Conservation (phyloP, 1,139 yeast genomes). For the Chernovozyma sophiae-reginae region DNA sequence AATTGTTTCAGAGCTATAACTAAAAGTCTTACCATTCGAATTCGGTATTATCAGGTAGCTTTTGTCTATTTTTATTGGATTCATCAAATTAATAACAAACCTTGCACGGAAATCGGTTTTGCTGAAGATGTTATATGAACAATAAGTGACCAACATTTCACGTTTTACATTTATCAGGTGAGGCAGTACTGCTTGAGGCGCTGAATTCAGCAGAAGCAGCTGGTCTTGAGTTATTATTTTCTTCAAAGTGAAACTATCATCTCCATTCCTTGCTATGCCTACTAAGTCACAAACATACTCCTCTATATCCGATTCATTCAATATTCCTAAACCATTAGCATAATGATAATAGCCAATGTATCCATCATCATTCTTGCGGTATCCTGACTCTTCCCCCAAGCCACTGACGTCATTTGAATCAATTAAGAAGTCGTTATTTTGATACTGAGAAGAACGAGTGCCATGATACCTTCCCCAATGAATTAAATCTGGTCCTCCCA, state of each 20-base stretch:
- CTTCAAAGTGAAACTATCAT: neutral
- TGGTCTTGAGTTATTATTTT: neutral
- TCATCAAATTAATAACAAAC: constrained; percentile 19
- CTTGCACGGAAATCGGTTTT: constrained; percentile 45
- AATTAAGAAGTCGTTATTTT: constrained; percentile 25
- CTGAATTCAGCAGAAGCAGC: neutral
- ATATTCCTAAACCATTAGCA: constrained; percentile 30
- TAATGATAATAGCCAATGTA: constrained; percentile 40
- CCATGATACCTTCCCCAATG: constrained; percentile 40
- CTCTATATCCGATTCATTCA: constrained; percentile 24
- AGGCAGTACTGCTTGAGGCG: neutral
- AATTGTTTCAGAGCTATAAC: constrained; percentile 18
- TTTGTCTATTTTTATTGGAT: constrained; percentile 23
- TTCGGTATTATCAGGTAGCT: constrained; percentile 27
- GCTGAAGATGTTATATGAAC: constrained; percentile 46
- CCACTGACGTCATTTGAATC: constrained; percentile 4
- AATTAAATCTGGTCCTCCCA: constrained; percentile 39
- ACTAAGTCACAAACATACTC: constrained; percentile 24
- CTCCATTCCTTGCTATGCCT: constrained; percentile 21
- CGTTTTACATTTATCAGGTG: constrained; percentile 15
- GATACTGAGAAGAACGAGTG: constrained; percentile 24
- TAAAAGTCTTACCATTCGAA: constrained; percentile 16
- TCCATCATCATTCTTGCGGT: constrained; percentile 31
- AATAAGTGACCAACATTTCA: constrained; percentile 43
- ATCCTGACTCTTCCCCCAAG: constrained; percentile 2